Conservation (phyloP, 2,329 filamentous ascomycete species). For the Ophiostoma australiae region DNA sequence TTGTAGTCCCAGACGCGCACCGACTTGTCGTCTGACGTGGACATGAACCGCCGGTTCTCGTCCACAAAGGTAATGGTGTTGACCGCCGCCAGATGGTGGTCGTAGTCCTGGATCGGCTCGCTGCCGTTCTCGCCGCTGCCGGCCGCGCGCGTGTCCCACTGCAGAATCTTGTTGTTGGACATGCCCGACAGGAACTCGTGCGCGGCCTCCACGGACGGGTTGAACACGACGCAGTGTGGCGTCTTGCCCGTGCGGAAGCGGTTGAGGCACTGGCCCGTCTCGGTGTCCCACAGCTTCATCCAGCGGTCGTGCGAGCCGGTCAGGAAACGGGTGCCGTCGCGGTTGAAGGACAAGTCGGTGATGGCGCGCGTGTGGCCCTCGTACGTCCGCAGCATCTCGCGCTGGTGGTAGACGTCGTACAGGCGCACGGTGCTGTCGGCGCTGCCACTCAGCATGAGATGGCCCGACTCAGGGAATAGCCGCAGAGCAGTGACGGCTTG, state of each 20-base stretch:
- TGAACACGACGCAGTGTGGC: constrained; percentile 90
- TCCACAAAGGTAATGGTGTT: constrained; percentile 98
- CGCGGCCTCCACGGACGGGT: constrained; percentile 68
- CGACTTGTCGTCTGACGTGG: constrained; percentile 94
- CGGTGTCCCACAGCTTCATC: constrained; percentile 98
- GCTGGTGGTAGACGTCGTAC: constrained; percentile 88
- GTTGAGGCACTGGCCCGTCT: constrained; percentile 81
- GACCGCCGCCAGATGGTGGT: constrained; percentile 94
- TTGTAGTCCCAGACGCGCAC: constrained; percentile 97
- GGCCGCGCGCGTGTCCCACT: constrained; percentile 77
- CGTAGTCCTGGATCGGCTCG: constrained; percentile 91
- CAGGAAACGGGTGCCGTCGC: constrained; percentile 76
- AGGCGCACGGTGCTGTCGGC: constrained; percentile 89
- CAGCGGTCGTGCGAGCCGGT: constrained; percentile 89
- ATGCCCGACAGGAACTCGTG: constrained; percentile 94
- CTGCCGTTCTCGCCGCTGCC: constrained; percentile 34
- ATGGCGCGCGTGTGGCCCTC: constrained; percentile 84
- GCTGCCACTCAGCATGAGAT: constrained; percentile 81
- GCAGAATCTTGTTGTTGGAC: constrained; percentile 98
- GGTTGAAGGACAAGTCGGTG: constrained; percentile 84
- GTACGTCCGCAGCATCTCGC: constrained; percentile 85
- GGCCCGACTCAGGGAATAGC: constrained; percentile 84
- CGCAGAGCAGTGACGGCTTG: constrained; percentile 75
- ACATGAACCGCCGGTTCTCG: constrained; percentile 91
- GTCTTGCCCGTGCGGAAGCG: constrained; percentile 93